Base-by-base conservation (phyloP, 2,329 filamentous ascomycete species). In the Fusarium nurragi region DNA sequence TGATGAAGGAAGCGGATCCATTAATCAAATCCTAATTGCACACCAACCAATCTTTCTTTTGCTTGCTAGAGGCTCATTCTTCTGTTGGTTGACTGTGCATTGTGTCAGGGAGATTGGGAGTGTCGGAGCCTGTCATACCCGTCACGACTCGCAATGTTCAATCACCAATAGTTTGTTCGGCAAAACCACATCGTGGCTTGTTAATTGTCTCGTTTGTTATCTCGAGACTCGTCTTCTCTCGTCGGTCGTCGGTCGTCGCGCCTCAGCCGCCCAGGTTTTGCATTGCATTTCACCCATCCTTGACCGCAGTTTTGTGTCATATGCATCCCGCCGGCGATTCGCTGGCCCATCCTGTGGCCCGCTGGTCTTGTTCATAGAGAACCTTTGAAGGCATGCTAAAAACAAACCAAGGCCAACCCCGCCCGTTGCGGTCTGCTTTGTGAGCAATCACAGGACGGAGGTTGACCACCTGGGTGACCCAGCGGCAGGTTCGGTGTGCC, bases 401-500 rank as follows among this genome's bases (percentile, higher is more conserved):
- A 52, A 21, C 53, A 46, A 39, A 58, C 47, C 44, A 36, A 63
- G 52, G 23, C 54, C 47, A 63, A 60, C 64, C 65, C 61, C 64
- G 46, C 55, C 55, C 52, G 14, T 49, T 41, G 40, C 46, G 52
- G 62, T 53, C 44, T 60, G 19, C 32, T 40, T 40, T 36, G 45
- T 45, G 57, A 57, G 67, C 70, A 71, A 72, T 72, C 69, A 72
- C 54, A 51, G 54, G 48, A 34, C 49, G 25, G 50, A 54, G 39
- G 49, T 37, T 37, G 39, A 54, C 49, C 64, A 47, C 43, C 53
- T 50, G 64, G 51, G 64, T 54, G 60, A 67, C 44, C 32, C 36
- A 47, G 58, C 54, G 52, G 55, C 66, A 68, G 55, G 56, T 60
- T 71, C 70, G 70, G 70, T 72, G 70, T 72, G 70, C 70, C 58